Evolutionary conservation across 2,329 filamentous ascomycete species (phyloP).

Genomic region (Biscogniauxia mediterranea): DNA sequence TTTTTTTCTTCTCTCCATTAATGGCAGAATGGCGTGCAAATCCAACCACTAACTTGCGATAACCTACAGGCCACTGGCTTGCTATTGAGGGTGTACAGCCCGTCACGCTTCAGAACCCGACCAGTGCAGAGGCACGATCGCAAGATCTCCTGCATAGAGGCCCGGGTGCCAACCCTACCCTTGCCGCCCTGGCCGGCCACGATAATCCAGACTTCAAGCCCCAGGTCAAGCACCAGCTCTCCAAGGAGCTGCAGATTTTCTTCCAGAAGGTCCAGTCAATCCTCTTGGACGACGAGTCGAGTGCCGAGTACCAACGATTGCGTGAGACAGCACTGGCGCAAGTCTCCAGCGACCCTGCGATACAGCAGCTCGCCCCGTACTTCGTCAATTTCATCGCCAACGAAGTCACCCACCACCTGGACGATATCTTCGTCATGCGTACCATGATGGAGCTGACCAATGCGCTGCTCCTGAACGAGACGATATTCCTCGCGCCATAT

Average conservation of each 20-base stretch:
- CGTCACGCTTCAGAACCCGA: conserved; percentile 93
- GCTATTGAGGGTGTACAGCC: conserved; percentile 97
- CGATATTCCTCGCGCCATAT: conserved; percentile 68
- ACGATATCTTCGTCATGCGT: conserved; percentile 82
- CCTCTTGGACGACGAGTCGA: conserved; percentile 82
- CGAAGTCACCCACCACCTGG: conserved; percentile 90
- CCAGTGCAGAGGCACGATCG: conserved; percentile 75
- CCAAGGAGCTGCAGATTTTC: conserved; percentile 93
- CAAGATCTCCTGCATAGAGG: conserved; percentile 89
- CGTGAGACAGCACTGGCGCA: conserved; percentile 83
- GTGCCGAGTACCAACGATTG: conserved; percentile 69
- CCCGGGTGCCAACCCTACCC: conserved; percentile 78
- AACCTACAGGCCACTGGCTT: conserved; percentile 79
- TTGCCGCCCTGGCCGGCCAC: conserved; percentile 79
- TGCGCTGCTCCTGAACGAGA: conserved; percentile 79
- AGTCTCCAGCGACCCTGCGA: conserved; percentile 81
- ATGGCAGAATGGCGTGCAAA: no score
- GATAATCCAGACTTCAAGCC: conserved; percentile 85
- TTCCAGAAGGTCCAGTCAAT: conserved; percentile 93
- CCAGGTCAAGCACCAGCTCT: conserved; percentile 91
- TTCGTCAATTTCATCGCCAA: conserved; percentile 95
- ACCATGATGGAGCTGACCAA: conserved; percentile 91
- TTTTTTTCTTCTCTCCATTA: no score
- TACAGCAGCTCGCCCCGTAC: conserved; percentile 94
- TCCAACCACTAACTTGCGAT: conserved; percentile 6